Evolutionary conservation across 139 green algal genomes (phyloP).

Genomic region (Chlorella sp.): DNA sequence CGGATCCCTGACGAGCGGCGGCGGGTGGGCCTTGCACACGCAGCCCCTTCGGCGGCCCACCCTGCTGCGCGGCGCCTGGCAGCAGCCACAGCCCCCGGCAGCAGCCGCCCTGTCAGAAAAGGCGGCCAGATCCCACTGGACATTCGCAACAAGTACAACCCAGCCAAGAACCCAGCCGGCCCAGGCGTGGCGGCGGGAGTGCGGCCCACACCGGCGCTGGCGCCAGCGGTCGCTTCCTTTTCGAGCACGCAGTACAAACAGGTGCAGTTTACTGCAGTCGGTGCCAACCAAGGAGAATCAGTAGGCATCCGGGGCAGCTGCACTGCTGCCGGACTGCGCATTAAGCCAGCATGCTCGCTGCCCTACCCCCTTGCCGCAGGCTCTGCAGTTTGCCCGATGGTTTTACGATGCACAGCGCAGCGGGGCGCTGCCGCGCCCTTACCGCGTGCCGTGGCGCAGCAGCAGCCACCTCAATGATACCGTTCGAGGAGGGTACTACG

Average conservation of each 20-base stretch:
- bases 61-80: too few relatives aligned
- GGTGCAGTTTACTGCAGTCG: too few relatives aligned
- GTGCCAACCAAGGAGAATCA: too few relatives aligned
- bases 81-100: too few relatives aligned
- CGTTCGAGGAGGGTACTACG: conserved; percentile 56
- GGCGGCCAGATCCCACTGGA: not conserved
- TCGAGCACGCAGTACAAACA: conserved; percentile 1
- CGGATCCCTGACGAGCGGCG: too few relatives aligned
- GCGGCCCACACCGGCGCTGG: not conserved
- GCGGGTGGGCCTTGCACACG: too few relatives aligned
- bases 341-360: too few relatives aligned
- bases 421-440: conserved; percentile 39
- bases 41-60: too few relatives aligned
- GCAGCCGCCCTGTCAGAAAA: too few relatives aligned
- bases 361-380: not conserved
- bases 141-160: not conserved
- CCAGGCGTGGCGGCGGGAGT: not conserved
- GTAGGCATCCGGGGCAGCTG: too few relatives aligned
- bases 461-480: conserved; percentile 19
- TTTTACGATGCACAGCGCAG: conserved; percentile 67
- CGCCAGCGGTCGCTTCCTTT: not conserved
- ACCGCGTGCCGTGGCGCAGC: conserved; percentile 58
- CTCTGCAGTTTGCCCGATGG: conserved; percentile 29
- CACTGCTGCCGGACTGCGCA: too few relatives aligned
- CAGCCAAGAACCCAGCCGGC: not conserved